Base-by-base conservation (phyloP, 1,139 yeast species). In the Taphrina flavorubra region DNA sequence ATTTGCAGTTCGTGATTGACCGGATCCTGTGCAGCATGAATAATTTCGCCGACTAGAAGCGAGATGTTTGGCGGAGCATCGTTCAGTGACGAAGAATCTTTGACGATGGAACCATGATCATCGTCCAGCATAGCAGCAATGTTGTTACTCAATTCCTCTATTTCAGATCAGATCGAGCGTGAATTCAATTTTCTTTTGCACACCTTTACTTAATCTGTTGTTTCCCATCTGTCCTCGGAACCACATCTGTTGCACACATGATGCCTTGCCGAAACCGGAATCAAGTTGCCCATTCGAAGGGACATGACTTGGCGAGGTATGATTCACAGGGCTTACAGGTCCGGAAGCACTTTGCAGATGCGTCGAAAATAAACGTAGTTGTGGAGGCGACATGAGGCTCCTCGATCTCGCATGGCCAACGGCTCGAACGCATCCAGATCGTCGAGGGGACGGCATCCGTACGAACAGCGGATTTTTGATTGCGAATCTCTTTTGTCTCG, bases 221-320 rank as follows among this genome's bases (percentile, higher is more conserved):
- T 56, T 37, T 4, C 7, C 13, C 18, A 36, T n/a, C 36, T 20
- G 37, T n/a, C 60, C 60, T 7, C 37, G 60, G 16, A 56, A 56
- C 60, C 60, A 56, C 60, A 56, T 56, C 20, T 56, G 60, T 16
- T 56, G 60, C n/a, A 56, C 60, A 56, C 49, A 56, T 10, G 60
- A 56, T 25, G 60, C 46, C 36, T 56, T 56, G 36, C 60, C 60
- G 36, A 56, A n/a, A 6, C 44, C 42, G 2, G 60, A 56, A 1
- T 18, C 20, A 16, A 56, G 34, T 14, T 49, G 6, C 39, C 10
- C 39, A 16, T 16, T n/a, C 16, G 42, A 10, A 44, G 47, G 8
- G 5, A 14, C 47, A 18, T 34, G 34, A 10, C 5, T 20, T 20
- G 58, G 18, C n/a, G 58, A 14, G 14, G 14, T 16, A 53, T 34